These are phyloP conservation scores for Pterocarpus macrocarpus DNA, from an alignment of 306 rosid genomes.

Conservation along the genomic window DNA sequence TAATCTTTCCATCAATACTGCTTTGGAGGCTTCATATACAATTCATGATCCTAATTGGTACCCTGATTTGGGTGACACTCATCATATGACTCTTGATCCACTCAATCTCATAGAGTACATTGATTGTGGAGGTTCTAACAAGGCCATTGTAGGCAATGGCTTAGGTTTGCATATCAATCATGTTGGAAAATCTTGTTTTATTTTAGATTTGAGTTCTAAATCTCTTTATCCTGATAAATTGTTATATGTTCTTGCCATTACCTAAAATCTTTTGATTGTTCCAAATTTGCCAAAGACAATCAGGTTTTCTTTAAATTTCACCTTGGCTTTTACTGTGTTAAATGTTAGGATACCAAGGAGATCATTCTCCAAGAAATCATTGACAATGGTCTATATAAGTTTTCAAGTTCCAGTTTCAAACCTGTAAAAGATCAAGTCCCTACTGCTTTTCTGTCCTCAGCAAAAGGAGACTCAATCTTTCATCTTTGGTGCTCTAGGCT, in stretches of 20 bases:
- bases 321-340: too few species aligned
- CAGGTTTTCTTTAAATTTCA: background rate
- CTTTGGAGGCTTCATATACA: background rate
- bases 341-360: background rate
- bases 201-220: too few species aligned
- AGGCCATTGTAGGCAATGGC: background rate
- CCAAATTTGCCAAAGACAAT: background rate
- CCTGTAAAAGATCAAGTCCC: too few species aligned
- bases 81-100: background rate
- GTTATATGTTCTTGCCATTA: background rate
- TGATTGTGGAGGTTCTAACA: background rate
- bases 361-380: background rate
- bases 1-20: too few species aligned
- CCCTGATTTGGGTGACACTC: background rate
- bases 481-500: too few species aligned
- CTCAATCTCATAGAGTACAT: background rate
- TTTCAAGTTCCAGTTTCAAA: too few species aligned
- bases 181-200: background rate
- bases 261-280: background rate
- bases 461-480: too few species aligned
- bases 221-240: background rate
- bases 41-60: background rate
- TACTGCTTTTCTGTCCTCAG: too few species aligned
- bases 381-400: background rate
- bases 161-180: background rate